These are phyloP conservation scores for Akanthomyces dipterigenus DNA, from an alignment of 2,329 filamentous ascomycete species.

Conservation along the genomic window DNA sequence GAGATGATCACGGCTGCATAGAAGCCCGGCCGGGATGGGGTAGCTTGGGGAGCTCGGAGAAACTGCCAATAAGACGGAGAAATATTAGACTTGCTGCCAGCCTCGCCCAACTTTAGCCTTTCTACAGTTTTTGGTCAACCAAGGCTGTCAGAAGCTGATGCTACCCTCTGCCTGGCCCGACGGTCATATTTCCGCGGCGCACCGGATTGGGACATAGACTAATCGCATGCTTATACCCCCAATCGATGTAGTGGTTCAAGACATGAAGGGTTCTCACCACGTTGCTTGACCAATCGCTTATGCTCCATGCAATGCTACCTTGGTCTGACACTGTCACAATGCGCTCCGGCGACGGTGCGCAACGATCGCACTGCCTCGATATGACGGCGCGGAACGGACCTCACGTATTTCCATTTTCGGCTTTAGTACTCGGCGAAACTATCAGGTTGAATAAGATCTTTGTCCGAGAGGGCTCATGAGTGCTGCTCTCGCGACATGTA, in stretches of 20 bases:
- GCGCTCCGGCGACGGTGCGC: background rate
- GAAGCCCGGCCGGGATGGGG: background rate
- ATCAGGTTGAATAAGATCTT: background rate
- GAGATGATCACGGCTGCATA: constrained; percentile 5
- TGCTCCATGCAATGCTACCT: constrained; percentile 10
- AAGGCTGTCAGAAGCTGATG: background rate
- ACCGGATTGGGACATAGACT: background rate
- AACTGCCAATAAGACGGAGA: constrained; percentile 6
- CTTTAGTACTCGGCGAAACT: background rate
- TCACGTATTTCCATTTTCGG: background rate
- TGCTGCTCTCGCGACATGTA: background rate
- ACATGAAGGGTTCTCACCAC: background rate
- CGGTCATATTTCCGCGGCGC: background rate
- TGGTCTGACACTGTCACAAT: background rate
- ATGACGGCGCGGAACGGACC: background rate
- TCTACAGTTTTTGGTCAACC: background rate
- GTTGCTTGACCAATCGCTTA: constrained; percentile 7
- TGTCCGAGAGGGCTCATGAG: background rate
- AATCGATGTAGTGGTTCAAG: background rate
- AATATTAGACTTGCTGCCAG: background rate
- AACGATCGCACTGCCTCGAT: background rate
- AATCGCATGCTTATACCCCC: background rate
- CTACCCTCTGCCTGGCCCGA: background rate
- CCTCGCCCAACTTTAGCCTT: background rate
- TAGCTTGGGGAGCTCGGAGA: background rate